Base-by-base conservation (phyloP, 1,139 yeast species). In the Scheffersomyces titani region DNA sequence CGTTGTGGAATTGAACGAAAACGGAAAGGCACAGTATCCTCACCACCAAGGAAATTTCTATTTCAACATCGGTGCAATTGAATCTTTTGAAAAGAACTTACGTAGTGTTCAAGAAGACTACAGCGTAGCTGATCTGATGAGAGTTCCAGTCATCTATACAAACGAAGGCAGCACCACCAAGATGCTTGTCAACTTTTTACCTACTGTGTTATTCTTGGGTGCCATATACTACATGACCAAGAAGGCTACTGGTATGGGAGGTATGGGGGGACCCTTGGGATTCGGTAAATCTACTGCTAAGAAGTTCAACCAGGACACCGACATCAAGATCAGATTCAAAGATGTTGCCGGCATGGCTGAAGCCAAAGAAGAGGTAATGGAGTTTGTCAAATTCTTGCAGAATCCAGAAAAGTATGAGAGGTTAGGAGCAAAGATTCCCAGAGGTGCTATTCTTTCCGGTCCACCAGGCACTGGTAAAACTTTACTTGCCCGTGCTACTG, bases 391-490 rank as follows among this genome's bases (percentile, higher is more conserved):
- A 68, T 94, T 94, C 70, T 82, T 94, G 72, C 90, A 92, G 71
- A 85, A 92, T 63, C 99, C 99, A 13, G 81, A 82, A 53, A 92
- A 92, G 70, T 94, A 92, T 71, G 97, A 93, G 70, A 87, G 85
- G 61, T 78, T 94, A 54, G 99, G 99, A 50, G 99, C 98, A 19
- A 92, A 93, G 73, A 96, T 94, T 62, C 99, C 99, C 53, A 86
- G 98, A 70, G 99, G 99, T 66, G 99, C 99, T 13, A 92, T 94
- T 62, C 78, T 96, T 59, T 90, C 97, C 16, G 99, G 99, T 58
- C 97, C 98, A n/a, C 99, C 99, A 53, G 99, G 99, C 81, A 94
- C 99, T 6, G 99, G 99, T 87, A 94, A 94, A 73, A 94, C 99
- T 0, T 78, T 94, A 61, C 78, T 94, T 57, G 99, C 99, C n/a